Evolutionary conservation across 2,329 filamentous ascomycete genomes (phyloP).

Genomic region (Cercospora sp.): DNA sequence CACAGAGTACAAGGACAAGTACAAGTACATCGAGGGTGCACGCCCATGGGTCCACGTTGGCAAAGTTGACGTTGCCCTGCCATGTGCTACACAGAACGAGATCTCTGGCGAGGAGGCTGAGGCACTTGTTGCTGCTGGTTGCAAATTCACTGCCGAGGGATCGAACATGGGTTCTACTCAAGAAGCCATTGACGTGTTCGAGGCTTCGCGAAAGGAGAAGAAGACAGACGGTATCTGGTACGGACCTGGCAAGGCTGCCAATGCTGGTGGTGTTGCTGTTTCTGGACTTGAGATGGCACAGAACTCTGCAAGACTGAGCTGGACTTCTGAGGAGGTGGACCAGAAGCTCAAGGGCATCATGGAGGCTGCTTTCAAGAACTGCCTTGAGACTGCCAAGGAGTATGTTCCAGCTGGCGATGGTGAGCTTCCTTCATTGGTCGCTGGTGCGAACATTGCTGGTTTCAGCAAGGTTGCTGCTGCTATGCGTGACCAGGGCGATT

Average conservation of each 20-base stretch:
- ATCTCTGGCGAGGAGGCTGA: conserved; percentile 88
- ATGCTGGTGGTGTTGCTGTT: conserved; percentile 95
- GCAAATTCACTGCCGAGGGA: conserved; percentile 87
- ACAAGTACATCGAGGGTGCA: conserved; percentile 83
- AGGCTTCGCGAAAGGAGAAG: conserved; percentile 68
- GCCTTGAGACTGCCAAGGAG: conserved; percentile 82
- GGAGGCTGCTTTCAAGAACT: conserved; percentile 89
- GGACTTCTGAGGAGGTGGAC: conserved; percentile 71
- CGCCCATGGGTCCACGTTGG: conserved; percentile 90
- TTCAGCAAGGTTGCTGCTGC: conserved; percentile 94
- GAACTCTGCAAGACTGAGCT: conserved; percentile 83
- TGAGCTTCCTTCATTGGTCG: conserved; percentile 85
- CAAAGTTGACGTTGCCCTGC: conserved; percentile 86
- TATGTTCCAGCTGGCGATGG: conserved; percentile 77
- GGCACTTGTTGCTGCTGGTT: conserved; percentile 72
- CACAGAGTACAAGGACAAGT: conserved; percentile 60
- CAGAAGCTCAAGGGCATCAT: conserved; percentile 69
- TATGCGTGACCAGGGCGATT: conserved; percentile 96
- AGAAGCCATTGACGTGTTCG: conserved; percentile 90
- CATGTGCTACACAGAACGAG: conserved; percentile 96
- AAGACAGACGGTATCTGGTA: conserved; percentile 85
- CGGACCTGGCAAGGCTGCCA: conserved; percentile 90
- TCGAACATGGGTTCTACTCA: conserved; percentile 99
- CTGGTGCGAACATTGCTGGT: conserved; percentile 94
- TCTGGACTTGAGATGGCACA: conserved; percentile 99